Conservation (phyloP, 345 rosid species). For the Iberis pinnata region DNA sequence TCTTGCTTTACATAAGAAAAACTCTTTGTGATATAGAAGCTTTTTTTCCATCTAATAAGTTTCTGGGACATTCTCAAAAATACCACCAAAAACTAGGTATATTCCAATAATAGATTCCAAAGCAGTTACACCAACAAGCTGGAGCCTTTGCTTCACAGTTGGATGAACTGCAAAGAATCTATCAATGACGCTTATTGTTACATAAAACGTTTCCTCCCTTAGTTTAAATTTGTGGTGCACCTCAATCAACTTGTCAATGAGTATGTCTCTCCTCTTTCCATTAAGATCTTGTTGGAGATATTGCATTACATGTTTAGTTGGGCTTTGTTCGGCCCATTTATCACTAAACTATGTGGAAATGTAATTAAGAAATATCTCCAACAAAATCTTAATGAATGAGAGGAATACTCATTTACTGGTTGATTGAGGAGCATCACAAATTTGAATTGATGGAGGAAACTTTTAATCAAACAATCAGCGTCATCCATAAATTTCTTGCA, state of each 20-base stretch:
- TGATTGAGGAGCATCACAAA: slow-evolving; percentile 98
- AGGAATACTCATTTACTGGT: slow-evolving; percentile 87
- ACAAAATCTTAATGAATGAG: too few species aligned
- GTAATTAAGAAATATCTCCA: too few species aligned
- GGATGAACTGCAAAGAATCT: slow-evolving; percentile 58
- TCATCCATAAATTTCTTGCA: slow-evolving; percentile 79
- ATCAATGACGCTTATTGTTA: slow-evolving; percentile 84
- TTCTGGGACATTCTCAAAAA: too few species aligned
- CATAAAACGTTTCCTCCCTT: slow-evolving; percentile 89
- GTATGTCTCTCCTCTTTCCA: slow-evolving; percentile 92
- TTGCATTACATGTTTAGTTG: too few species aligned
- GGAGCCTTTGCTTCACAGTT: slow-evolving; percentile 79
- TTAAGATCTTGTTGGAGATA: too few species aligned
- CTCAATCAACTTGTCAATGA: slow-evolving; percentile 93
- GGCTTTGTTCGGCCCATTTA: too few species aligned
- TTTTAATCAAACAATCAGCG: slow-evolving; percentile 76
- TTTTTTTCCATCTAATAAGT: too few species aligned
- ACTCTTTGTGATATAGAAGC: too few species aligned
- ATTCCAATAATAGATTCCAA: too few species aligned
- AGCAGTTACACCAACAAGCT: slow-evolving; percentile 89
- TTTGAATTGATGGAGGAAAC: slow-evolving; percentile 97
- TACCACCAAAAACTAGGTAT: too few species aligned
- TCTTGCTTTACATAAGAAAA: too few species aligned
- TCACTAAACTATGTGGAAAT: too few species aligned
- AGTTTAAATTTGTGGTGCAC: slow-evolving; percentile 97